Conservation (phyloP, 1,284 basidiomycete species). For the Puccinia coronata region DNA sequence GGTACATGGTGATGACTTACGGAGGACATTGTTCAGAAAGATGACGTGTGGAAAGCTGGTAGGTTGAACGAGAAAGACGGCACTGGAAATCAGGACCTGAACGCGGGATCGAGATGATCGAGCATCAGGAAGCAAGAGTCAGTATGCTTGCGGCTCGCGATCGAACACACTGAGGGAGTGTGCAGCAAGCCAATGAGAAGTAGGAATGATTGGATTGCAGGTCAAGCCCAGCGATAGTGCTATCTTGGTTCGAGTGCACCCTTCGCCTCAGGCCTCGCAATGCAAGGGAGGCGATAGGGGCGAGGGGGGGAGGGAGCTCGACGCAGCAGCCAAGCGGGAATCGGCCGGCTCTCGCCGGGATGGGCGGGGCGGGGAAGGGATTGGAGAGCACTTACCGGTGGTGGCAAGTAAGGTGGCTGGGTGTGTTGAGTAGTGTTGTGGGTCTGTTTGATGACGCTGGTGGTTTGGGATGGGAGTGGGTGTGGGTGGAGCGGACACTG, state of each 20-base stretch:
- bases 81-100: neutral
- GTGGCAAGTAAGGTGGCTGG: neutral
- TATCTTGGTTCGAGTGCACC: neutral
- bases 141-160: neutral
- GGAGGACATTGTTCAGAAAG: neutral
- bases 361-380: neutral
- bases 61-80: neutral
- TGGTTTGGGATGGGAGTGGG: neutral
- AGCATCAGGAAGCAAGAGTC: neutral
- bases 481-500: neutral
- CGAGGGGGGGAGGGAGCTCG: no score
- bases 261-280: neutral
- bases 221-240: neutral
- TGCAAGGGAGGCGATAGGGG: neutral
- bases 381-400: conserved; percentile 11
- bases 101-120: neutral
- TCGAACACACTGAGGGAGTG: neutral
- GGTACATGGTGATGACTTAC: neutral
- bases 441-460: neutral
- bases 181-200: no score
- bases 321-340: no score
- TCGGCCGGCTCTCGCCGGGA: neutral
- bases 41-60: neutral
- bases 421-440: neutral
- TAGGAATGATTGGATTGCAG: neutral